Evolutionary conservation across 176 grass and related monocot genomes (phyloP).

Genomic region (Musa itinerans): DNA sequence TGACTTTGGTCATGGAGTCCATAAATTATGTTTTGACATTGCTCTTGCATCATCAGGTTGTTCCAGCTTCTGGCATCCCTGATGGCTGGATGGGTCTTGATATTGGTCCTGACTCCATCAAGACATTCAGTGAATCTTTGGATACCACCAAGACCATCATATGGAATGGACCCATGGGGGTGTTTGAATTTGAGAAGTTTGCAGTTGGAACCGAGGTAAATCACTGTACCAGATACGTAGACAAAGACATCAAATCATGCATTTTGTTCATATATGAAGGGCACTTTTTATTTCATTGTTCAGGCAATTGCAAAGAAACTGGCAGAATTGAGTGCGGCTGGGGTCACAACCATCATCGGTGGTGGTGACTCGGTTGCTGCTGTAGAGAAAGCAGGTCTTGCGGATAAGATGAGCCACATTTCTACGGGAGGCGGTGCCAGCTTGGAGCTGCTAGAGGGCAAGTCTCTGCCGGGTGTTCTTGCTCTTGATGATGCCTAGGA

Average conservation of each 20-base stretch:
- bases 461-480: slow-evolving; percentile 72
- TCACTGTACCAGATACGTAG: neutral
- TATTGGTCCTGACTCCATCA: neutral
- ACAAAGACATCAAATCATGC: neutral
- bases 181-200: slow-evolving; percentile 76
- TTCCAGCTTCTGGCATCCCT: slow-evolving; percentile 57
- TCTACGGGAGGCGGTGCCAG: slow-evolving; percentile 78
- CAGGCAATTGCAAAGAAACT: slow-evolving; percentile 87
- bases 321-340: slow-evolving; percentile 59
- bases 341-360: slow-evolving; percentile 76
- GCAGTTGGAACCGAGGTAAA: slow-evolving; percentile 43
- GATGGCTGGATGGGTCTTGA: slow-evolving; percentile 12
- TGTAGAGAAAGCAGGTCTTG: slow-evolving; percentile 78
- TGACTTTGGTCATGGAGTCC: neutral
- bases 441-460: slow-evolving; percentile 83
- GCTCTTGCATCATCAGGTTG: slow-evolving; percentile 39
- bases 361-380: slow-evolving; percentile 86
- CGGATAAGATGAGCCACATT: neutral
- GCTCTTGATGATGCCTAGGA: slow-evolving; percentile 15
- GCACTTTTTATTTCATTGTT: neutral
- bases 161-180: slow-evolving; percentile 94
- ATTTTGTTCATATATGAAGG: neutral
- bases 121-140: neutral
- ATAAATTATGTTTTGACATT: neutral
- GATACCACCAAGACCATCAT: slow-evolving; percentile 26